Conservation (phyloP, 2,329 filamentous ascomycete species). For the Monosporascus sp. region DNA sequence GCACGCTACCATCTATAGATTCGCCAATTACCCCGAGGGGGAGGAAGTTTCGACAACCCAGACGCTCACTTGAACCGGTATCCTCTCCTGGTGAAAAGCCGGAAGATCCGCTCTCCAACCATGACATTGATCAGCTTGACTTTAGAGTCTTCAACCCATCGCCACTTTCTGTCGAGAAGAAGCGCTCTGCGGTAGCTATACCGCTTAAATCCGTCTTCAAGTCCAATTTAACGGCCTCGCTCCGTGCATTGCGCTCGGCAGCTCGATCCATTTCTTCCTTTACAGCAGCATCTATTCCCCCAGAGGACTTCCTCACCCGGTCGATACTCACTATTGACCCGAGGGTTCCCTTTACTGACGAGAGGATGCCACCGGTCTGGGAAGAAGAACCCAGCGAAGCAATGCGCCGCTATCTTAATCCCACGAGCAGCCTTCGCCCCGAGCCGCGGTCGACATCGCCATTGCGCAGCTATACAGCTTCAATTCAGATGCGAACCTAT, state of each 20-base stretch:
- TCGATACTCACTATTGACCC: constrained; percentile 64
- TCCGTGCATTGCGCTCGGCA: constrained; percentile 58
- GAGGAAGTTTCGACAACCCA: constrained; percentile 35
- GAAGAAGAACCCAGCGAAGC: constrained; percentile 62
- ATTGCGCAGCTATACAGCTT: constrained; percentile 51
- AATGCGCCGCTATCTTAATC: constrained; percentile 62
- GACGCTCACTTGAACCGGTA: constrained; percentile 49
- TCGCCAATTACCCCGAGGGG: constrained; percentile 41
- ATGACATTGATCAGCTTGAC: constrained; percentile 40
- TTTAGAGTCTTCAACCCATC: constrained; percentile 40
- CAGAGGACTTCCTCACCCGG: constrained; percentile 61
- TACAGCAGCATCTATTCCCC: constrained; percentile 57
- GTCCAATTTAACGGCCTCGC: constrained; percentile 62
- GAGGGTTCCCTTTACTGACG: constrained; percentile 60
- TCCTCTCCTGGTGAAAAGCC: constrained; percentile 42
- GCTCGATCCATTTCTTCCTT: constrained; percentile 58
- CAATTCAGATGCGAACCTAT: constrained; percentile 69
- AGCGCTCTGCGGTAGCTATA: constrained; percentile 27
- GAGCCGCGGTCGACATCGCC: constrained; percentile 30
- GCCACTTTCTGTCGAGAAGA: constrained; percentile 19
- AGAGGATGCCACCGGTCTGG: constrained; percentile 56
- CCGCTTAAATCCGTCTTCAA: constrained; percentile 57
- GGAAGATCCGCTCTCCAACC: constrained; percentile 42
- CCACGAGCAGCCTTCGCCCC: constrained; percentile 46
- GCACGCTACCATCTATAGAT: constrained; percentile 42